phyloP scores from a whole-genome alignment of 352 stramenopile genomes.

The Phytophthora rubi region DNA sequence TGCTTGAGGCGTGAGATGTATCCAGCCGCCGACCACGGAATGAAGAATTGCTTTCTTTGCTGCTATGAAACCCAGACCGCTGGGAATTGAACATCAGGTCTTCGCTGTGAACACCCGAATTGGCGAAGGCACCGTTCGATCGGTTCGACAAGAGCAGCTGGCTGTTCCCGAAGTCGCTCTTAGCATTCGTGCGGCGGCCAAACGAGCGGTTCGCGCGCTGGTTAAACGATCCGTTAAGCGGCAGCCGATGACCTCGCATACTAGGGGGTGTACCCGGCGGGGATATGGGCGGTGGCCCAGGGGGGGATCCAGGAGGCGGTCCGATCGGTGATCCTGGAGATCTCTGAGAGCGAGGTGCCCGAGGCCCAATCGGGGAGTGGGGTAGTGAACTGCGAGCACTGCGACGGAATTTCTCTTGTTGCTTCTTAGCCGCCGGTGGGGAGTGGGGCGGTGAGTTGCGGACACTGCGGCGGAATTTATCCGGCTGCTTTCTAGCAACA shows the following conservation, averaged over 20 bases:
- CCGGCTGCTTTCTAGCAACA: background rate
- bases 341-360: background rate
- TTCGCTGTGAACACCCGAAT: constrained; percentile 25
- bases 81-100: constrained; percentile 37
- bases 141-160: constrained; percentile 27
- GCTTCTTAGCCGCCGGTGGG: constrained; percentile 5
- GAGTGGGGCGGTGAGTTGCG: constrained; percentile 4
- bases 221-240: constrained; percentile 19
- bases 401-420: constrained; percentile 6
- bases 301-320: constrained; percentile 10
- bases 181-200: constrained; percentile 18
- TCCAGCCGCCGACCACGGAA: constrained; percentile 12
- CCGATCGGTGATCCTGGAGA: background rate
- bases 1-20: constrained; percentile 14
- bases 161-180: constrained; percentile 25
- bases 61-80: constrained; percentile 16
- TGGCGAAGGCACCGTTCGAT: constrained; percentile 29
- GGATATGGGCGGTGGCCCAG: constrained; percentile 19
- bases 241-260: constrained; percentile 27
- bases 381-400: constrained; percentile 21
- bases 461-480: background rate
- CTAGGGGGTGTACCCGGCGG: constrained; percentile 36
- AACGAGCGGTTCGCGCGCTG: constrained; percentile 15
- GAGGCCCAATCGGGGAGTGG: background rate
- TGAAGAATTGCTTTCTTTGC: constrained; percentile 21